Conservation (phyloP, 1,284 basidiomycete species). For the Farysia itapuensis region DNA sequence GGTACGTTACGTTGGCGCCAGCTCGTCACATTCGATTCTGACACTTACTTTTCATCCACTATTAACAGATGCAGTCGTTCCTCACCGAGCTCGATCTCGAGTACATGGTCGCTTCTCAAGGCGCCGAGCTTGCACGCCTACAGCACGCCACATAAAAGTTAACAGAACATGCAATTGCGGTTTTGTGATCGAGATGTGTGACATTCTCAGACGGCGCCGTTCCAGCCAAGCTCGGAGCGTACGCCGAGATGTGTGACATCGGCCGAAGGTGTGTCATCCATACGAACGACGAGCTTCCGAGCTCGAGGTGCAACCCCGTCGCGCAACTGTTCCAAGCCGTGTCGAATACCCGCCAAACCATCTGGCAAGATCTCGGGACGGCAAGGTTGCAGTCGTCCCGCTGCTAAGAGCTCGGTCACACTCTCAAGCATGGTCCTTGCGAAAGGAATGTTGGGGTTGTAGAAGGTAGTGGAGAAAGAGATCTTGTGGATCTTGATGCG, state of each 20-base stretch:
- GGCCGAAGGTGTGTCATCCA: slow-evolving; percentile 41
- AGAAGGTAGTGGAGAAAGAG: slow-evolving; percentile 51
- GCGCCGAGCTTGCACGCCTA: slow-evolving; percentile 21
- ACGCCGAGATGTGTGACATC: slow-evolving; percentile 46
- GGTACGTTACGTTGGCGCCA: no score
- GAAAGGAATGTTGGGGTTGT: slow-evolving; percentile 26
- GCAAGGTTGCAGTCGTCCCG: slow-evolving; percentile 16
- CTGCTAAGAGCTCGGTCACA: slow-evolving; percentile 11
- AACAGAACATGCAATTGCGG: background rate
- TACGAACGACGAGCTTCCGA: slow-evolving; percentile 39
- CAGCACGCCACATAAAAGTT: background rate
- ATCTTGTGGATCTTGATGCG: slow-evolving; percentile 37
- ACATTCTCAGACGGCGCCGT: slow-evolving; percentile 31
- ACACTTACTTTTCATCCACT: no score
- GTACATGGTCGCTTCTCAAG: slow-evolving; percentile 45
- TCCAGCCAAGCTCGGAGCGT: slow-evolving; percentile 43
- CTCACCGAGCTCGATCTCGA: slow-evolving; percentile 45
- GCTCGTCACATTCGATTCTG: no score
- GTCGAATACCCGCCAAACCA: slow-evolving; percentile 45
- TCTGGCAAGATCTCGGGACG: slow-evolving; percentile 31
- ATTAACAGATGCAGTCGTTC: slow-evolving; percentile 45
- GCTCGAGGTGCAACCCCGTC: slow-evolving; percentile 46
- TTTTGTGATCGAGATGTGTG: background rate
- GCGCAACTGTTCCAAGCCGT: slow-evolving; percentile 39
- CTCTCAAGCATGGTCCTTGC: slow-evolving; percentile 6